Evolutionary conservation across 192 early-diverging fungal genomes (phyloP), one percentile per base, ranked within the genome.

Genomic region (Mortierella antarctica): DNA sequence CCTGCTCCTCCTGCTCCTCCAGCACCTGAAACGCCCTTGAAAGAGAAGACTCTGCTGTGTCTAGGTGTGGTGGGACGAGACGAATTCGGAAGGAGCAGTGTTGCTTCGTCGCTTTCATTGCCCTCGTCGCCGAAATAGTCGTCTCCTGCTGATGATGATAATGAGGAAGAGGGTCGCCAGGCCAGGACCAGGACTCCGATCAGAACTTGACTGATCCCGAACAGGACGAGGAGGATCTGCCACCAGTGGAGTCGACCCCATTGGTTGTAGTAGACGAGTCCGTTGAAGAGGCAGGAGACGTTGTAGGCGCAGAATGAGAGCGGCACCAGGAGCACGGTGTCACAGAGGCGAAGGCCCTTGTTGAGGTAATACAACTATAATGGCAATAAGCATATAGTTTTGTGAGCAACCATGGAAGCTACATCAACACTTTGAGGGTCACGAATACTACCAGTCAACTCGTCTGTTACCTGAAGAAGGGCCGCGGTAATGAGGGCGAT

Each of bases 211-310:
- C 85, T 83, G 39, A 92, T 88, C 40, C 93, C 93, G 14, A 90
- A 66, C 41, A 90, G 88, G 54, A 94, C 91, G 67, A 92, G 80
- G 7, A 89, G 62, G 47, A 93, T 73, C 71, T 92, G 91, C 65
- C 83, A 83, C 70, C 89, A 82, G 40, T 67, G 72, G 44, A 94
- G 79, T 31, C 89, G 83, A 2, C 81, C 82, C 82, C 92, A 81
- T 83, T 94, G 93, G 73, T 92, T 83, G 74, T 91, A 94, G 63
- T 94, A 94, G 8, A 94, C 91, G n/a, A 94, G 81, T 23, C 92
- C 92, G 73, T 92, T 94, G 61, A 93, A 85, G 50, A 94, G 85
- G 15, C 91, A 89, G 5, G 91, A 89, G 46, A 92, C 83, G 71
- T 92, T 92, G 77, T 90, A 91, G 67, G 92, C 88, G 62, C 92